Base-by-base conservation (phyloP, 768 basidiomycete species). In the Boletus speciosus region DNA sequence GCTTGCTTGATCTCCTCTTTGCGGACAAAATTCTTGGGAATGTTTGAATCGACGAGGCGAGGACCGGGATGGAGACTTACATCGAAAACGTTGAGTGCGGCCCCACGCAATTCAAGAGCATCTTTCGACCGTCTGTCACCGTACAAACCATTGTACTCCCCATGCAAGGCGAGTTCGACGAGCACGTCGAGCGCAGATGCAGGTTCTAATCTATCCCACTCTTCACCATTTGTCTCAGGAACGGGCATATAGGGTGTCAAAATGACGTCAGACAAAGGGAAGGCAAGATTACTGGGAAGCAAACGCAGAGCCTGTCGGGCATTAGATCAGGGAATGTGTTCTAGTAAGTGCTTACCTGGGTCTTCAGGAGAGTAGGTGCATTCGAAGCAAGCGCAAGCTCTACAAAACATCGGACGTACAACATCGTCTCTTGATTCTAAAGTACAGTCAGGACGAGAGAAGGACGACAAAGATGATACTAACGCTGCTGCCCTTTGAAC, bases 361-460 rank as follows among this genome's bases (percentile, higher is more conserved):
- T 86, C 74, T 99, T 98, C 44, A 98, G 73, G 6, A 78, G 60
- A 4, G 90, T 86, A 0, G 97, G 96, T 3, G 91, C 89, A 70
- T 98, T 98, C n/a, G 93, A 95, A 9, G 95, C 87, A 31, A 98
- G 78, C 1, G 88, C 90, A 5, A 95, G 75, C 68, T 99, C 96
- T 15, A 93, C 69, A 27, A 98, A 80, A 69, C 89, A 90, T 49
- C 94, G 81, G 0, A 86, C 80, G 62, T 80, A 86, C 3, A 81
- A 68, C 34, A 76, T 71, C 7, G 74, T 73, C 64, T 88, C 86
- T 66, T 80, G 78, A 47, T 74, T 76, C 86, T 86, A 62, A 11
- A 15, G 27, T 27, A 49, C 19, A n/a, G 43, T 53, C 42, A 61
- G 14, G 36, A 45, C n/a, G 40, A 51, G 16, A 39, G 21, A 44